Base-by-base conservation (phyloP, 805 yeast species). In the Candida glaebosa region DNA sequence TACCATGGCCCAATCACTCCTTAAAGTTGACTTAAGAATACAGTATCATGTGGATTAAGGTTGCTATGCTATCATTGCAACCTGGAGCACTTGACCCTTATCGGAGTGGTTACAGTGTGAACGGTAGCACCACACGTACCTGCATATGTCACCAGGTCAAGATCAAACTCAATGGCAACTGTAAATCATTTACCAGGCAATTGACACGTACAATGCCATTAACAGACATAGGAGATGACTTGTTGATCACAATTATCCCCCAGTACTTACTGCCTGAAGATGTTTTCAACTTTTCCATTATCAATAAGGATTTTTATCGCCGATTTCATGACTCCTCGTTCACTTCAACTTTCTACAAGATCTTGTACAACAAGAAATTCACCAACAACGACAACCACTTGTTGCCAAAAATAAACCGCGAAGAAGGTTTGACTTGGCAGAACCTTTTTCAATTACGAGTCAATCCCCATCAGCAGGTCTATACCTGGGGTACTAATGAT, bases 401-500 rank as follows among this genome's bases (percentile, higher is more conserved):
- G 37, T 16, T 10, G 26, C 37, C 74, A 4, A 64, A 80, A 1
- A 62, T 65, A 37, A 59, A 57, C 5, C 56, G 62, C 31, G 38
- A 47, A 7, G 50, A 67, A 0, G 56, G 69, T 0, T 60, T 59
- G 50, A 70, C 73, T 48, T 81, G 84, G 85, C 71, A 73, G 1
- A 68, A 69, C 17, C 47, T 78, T 31, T 79, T 69, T 56, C 51
- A 57, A 15, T 38, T 65, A 22, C 58, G 84, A 28, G 49, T 61
- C 3, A 47, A 56, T 3, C 38, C 39, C 26, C 44, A 51, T 5
- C 73, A 75, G 5, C 54, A 65, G 30, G 45, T 80, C 3, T 69
- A 60, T 43, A 71, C 81, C 0, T 78, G 86, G 86, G 78, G 82
- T 3, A 47, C 66, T 7, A 49, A 65, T 10, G 44, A 53, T 12